Evolutionary conservation across 352 stramenopile genomes (phyloP).

Genomic region (Thalassiosira hispida): DNA sequence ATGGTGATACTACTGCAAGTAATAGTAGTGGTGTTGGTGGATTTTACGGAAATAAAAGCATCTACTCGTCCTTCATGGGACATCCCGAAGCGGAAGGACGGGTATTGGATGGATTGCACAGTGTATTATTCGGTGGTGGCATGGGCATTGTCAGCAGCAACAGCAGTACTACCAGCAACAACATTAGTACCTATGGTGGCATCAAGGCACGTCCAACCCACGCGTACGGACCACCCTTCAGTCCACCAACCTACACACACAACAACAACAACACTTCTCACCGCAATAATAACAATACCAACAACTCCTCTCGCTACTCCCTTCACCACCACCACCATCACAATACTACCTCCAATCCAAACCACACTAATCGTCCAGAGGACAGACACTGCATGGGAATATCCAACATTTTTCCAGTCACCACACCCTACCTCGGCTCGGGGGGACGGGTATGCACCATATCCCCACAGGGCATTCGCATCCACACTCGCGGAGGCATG

Average conservation of each 20-base stretch:
- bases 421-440: slow-evolving; percentile 11
- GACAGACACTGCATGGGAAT: slow-evolving; percentile 71
- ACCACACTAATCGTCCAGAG: slow-evolving; percentile 19
- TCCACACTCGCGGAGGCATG: slow-evolving; percentile 73
- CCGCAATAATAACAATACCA: no score
- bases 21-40: background rate
- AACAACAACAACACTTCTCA: background rate
- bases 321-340: background rate
- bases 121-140: slow-evolving; percentile 53
- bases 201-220: slow-evolving; percentile 53
- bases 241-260: slow-evolving; percentile 14
- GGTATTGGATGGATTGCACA: slow-evolving; percentile 60
- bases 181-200: background rate
- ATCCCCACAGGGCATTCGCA: slow-evolving; percentile 64
- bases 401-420: slow-evolving; percentile 58
- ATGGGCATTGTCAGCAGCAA: background rate
- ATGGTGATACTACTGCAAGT: slow-evolving; percentile 36
- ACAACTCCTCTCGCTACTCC: no score
- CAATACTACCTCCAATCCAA: background rate
- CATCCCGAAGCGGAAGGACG: slow-evolving; percentile 62
- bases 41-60: slow-evolving; percentile 39
- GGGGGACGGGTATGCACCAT: slow-evolving; percentile 60
- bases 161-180: background rate
- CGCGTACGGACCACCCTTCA: slow-evolving; percentile 64
- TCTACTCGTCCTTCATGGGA: slow-evolving; percentile 75